A percentile compares a stretch with the other conserved stretches of the same genome.
These are phyloP conservation scores for Cicer arietinum DNA, from an alignment of 306 rosid genomes.

Conservation along the genomic window DNA sequence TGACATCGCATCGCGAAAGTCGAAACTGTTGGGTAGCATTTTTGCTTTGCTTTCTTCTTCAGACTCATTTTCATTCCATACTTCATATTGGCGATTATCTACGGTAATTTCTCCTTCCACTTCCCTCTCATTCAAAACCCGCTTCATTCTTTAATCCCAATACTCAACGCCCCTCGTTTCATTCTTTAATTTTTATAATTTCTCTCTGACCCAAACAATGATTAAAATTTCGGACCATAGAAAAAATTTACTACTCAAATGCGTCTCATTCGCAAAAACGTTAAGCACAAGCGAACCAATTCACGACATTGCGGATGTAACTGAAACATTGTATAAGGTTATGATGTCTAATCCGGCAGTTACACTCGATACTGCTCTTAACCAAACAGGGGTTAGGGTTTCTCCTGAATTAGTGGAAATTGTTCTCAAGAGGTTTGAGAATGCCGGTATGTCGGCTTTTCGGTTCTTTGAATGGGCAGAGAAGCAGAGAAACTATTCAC, in stretches of 20 bases:
- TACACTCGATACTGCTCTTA: conserved; percentile 75
- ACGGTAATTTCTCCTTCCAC: too few relatives aligned
- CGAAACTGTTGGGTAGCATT: too few relatives aligned
- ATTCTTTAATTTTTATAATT: too few relatives aligned
- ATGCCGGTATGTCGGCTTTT: conserved; percentile 82
- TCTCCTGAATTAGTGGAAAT: conserved; percentile 70
- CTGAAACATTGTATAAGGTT: conserved; percentile 58
- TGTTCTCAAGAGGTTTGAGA: conserved; percentile 70
- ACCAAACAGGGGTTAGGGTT: conserved; percentile 72
- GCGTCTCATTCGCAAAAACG: conserved; percentile 44
- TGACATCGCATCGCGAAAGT: too few relatives aligned
- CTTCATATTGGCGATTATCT: too few relatives aligned
- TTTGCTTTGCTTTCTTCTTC: too few relatives aligned
- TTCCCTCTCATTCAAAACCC: too few relatives aligned
- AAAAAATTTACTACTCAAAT: conserved; percentile 8
- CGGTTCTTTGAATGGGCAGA: conserved; percentile 87
- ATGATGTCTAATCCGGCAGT: conserved; percentile 63
- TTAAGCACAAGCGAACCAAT: conserved; percentile 49
- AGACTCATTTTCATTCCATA: too few relatives aligned
- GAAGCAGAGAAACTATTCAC: conserved; percentile 62
- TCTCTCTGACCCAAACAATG: conserved; percentile 38
- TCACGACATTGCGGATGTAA: conserved; percentile 55
- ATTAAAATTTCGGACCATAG: conserved; percentile 40
- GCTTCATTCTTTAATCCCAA: too few relatives aligned
- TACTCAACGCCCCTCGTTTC: too few relatives aligned